Percentiles rank a stretch among this genome's conserved stretches.
Evolutionary conservation across 2,329 filamentous ascomycete species (phyloP).

Genomic region (Fusarium sp.): DNA sequence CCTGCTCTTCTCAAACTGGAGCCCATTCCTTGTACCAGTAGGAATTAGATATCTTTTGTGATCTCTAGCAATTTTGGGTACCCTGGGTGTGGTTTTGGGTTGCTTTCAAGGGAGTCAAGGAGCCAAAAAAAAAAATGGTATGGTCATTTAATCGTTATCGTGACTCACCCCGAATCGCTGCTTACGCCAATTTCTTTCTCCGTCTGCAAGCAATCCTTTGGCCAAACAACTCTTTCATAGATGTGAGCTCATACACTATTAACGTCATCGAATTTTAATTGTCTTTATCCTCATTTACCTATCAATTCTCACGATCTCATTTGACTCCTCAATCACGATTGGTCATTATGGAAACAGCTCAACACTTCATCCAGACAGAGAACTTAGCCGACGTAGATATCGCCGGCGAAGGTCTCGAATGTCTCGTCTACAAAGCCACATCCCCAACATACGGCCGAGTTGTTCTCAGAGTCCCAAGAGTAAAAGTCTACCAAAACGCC

Average conservation of each 20-base stretch:
- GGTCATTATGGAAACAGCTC: neutral
- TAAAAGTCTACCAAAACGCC: constrained; percentile 21
- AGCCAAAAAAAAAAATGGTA: too few species aligned
- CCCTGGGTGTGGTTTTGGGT: too few species aligned
- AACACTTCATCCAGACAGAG: constrained; percentile 5
- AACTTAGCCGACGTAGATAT: neutral
- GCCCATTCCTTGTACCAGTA: too few species aligned
- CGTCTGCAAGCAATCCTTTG: neutral
- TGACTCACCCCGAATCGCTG: too few species aligned
- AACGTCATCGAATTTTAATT: neutral
- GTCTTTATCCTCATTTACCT: neutral
- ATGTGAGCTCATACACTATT: too few species aligned
- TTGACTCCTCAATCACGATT: fast-evolving
- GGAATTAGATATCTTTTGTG: too few species aligned
- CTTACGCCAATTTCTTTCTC: neutral
- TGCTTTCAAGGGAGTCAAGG: too few species aligned
- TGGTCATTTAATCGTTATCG: too few species aligned
- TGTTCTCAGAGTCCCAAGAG: constrained; percentile 18
- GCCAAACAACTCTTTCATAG: too few species aligned
- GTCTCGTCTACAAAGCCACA: constrained; percentile 19
- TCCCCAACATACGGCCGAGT: neutral
- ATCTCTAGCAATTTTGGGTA: too few species aligned
- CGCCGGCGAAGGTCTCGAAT: constrained; percentile 24
- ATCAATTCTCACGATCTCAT: neutral
- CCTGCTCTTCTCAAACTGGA: too few species aligned